Evolutionary conservation across 805 yeast species (phyloP), one percentile per base, ranked within the genome.

Genomic region (Wickerhamomyces kurtzmanii): DNA sequence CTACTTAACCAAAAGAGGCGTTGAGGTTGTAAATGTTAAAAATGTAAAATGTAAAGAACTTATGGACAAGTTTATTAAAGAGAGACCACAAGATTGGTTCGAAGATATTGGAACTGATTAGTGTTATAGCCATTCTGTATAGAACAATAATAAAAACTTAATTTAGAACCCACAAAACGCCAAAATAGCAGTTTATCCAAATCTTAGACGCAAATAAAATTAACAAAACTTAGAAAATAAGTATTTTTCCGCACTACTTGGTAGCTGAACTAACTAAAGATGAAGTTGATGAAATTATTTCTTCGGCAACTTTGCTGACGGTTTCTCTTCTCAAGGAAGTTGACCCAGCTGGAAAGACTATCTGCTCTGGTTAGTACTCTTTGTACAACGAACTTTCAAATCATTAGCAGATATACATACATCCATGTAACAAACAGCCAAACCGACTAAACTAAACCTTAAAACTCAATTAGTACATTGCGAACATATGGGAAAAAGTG

Each of bases 61-160:
- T 37, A 82, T 91, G 94, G 61, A 63, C 30, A 66, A 72, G 38
- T 89, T 87, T 50, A 89, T 89, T 39, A 57, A 59, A 31, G 86
- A 81, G 44, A 68, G 75, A 35, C 89, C 89, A n/a, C 61, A 63
- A 29, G 81, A 74, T 34, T 82, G 93, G 93, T 61, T 61, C 47
- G 93, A 82, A 55, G 93, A 82, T 47, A 82, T 82, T 42, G 93
- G 91, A 10, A 43, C 47, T 12, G 51, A 45, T 24, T 45, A 32
- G 54, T 48, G 26, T 53, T 39, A 29, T 23, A 12, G 15, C 8
- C 11, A 22, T 17, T 7, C 6, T 26, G 27, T 23, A 23, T 23
- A 23, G 11, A 30, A 19, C 17, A 18, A n/a, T n/a, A n/a, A n/a
- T n/a, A n/a, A n/a, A n/a, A n/a, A n/a, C n/a, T n/a, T n/a, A n/a